Evolutionary conservation across 176 grass and related monocot species (phyloP), one percentile per base, ranked within the genome.

Genomic region (Neostapfia colusana): DNA sequence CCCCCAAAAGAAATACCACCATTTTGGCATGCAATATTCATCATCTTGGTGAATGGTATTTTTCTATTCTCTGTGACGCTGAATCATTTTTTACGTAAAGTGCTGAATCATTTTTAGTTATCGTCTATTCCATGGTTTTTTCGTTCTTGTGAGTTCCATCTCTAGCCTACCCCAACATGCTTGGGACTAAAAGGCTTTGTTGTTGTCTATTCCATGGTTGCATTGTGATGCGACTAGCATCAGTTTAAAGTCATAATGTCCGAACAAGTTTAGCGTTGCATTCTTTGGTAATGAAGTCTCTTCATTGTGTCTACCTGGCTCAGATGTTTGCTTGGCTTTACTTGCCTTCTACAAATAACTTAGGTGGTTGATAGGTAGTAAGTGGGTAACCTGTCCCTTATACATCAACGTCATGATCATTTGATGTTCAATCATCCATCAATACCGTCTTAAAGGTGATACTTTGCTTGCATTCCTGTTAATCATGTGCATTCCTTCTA

Each of bases 11-110:
- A 95, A 83, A 95, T 95, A 81, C 96, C 92, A 72, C 96, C 89
- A 80, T 99, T 99, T 88, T 99, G 96, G 96, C 96, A 99, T 80
- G 87, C 89, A 26, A 85, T 95, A 80, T 99, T 99, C 76, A 83
- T 95, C 73, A 95, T 99, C 65, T 77, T 92, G 61, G 92, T 99
- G 73, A 99, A 99, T 70, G 96, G 96, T 98, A 98, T 83, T n/a
- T n/a, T 59, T 55, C 48, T 89, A 24, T 55, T 69, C 15, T 70
- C 23, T 44, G 56, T 25, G 74, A 7, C 48, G 26, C 36, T 75
- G 43, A 16, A 58, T 26, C 76, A 65, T 31, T 31, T 31, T 31
- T 31, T 31, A 31, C 31, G 3, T 3, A 31, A 31, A 2, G 31
- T 31, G 31, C 31, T 31, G 31, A 31, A 31, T 31, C 1, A 57